A percentile compares a stretch with the other conserved stretches of the same genome.
These are phyloP conservation scores for Biscutella laevigata DNA, from an alignment of 441 rosid species.

Conservation along the genomic window DNA sequence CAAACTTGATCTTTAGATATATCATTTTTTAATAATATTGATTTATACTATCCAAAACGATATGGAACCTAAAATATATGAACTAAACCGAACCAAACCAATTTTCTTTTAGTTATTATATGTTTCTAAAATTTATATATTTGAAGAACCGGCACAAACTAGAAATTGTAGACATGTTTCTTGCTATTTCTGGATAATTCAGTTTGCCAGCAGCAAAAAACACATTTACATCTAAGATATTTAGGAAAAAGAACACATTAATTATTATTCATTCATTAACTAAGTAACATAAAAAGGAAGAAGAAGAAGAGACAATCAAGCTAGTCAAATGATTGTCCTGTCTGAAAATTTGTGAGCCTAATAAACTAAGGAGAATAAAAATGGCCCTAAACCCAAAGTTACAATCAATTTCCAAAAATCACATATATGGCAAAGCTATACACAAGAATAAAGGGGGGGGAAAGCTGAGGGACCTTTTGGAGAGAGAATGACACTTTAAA, in stretches of 20 bases:
- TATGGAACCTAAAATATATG: no score
- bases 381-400: constrained; percentile 22
- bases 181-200: neutral
- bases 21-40: no score
- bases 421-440: constrained; percentile 42
- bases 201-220: neutral
- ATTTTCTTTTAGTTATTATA: no score
- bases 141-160: no score
- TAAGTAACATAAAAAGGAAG: neutral
- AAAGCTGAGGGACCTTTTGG: no score
- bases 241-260: constrained; percentile 12
- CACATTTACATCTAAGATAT: neutral
- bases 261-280: neutral
- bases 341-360: constrained; percentile 22
- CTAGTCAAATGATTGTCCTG: constrained; percentile 13
- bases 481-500: no score
- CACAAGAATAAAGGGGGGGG: constrained; percentile 54
- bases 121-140: no score
- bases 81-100: no score
- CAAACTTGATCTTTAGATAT: no score
- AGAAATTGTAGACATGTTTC: neutral
- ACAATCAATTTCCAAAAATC: constrained; percentile 21
- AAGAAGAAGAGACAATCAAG: neutral
- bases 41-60: no score
- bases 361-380: constrained; percentile 11